Percentiles rank a stretch among this genome's conserved stretches.
These are phyloP conservation scores for Fraxinus sp. DNA, from an alignment of 305 asterid genomes.

Conservation along the genomic window DNA sequence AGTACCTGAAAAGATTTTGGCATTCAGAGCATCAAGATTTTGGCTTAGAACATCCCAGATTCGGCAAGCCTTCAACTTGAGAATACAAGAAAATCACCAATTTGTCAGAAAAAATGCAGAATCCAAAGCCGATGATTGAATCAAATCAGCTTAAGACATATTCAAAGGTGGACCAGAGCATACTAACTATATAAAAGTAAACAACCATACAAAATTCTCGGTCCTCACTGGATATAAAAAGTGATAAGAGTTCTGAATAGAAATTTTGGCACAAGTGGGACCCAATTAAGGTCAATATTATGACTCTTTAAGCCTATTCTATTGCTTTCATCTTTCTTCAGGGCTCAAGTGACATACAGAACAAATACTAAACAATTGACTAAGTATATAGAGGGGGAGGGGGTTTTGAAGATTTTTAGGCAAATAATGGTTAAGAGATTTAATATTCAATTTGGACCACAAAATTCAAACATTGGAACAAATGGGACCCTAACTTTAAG, in stretches of 20 bases:
- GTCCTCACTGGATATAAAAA: not conserved
- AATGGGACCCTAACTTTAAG: not conserved
- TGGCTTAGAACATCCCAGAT: conserved; percentile 13
- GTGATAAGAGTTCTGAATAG: conserved; percentile 19
- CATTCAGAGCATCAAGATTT: conserved; percentile 17
- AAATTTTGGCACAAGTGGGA: conserved; percentile 32
- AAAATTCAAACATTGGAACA: not conserved
- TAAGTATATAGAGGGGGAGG: not conserved
- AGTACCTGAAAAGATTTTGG: conserved; percentile 32
- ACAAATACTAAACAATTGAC: not conserved
- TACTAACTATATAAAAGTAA: conserved; percentile 16
- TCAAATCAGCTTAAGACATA: conserved; percentile 23
- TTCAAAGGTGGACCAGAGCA: conserved; percentile 32
- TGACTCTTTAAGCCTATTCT: conserved; percentile 21
- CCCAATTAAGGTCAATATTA: conserved; percentile 33
- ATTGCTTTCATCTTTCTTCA: conserved; percentile 16
- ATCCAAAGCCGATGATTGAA: conserved; percentile 25
- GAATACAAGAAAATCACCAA: conserved; percentile 24
- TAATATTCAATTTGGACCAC: not conserved
- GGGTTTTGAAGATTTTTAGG: not conserved
- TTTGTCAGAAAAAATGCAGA: conserved; percentile 21
- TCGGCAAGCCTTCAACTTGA: conserved; percentile 20
- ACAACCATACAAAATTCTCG: not conserved
- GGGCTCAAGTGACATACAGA: not conserved
- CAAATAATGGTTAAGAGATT: not conserved